phyloP scores from a whole-genome alignment of 1,139 yeast species.

The Taiozyma sp. region DNA sequence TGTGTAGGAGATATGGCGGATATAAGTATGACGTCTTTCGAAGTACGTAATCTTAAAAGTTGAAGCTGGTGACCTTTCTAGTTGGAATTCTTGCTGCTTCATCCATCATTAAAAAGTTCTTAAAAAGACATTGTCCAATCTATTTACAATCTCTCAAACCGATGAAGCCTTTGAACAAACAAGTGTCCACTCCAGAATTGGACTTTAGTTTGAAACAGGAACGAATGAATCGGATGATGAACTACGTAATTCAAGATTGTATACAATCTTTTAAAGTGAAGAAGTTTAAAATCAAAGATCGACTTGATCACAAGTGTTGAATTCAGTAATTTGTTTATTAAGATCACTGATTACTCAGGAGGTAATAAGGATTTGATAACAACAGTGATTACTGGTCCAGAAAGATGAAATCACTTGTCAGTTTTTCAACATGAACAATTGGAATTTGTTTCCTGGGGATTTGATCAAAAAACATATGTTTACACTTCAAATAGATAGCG shows the following conservation, averaged over 20 bases:
- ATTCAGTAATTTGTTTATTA: neutral
- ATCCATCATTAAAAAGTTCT: conserved; percentile 17
- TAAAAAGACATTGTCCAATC: conserved; percentile 9
- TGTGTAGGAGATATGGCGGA: too few species aligned
- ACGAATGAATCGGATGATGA: neutral
- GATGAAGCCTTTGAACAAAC: neutral
- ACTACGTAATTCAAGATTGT: too few species aligned
- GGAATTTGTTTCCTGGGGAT: neutral
- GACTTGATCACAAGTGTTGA: neutral
- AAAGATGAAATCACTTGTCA: neutral
- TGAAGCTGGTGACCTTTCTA: too few species aligned
- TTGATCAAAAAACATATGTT: neutral
- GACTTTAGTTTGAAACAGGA: neutral
- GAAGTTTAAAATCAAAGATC: neutral
- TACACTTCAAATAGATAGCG: too few species aligned
- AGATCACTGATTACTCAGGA: neutral
- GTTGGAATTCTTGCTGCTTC: conserved; percentile 4
- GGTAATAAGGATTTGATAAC: neutral
- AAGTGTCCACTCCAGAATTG: neutral
- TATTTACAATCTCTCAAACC: conserved; percentile 1
- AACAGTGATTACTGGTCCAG: neutral
- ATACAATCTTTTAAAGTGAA: neutral
- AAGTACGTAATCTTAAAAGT: too few species aligned
- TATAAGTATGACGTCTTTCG: too few species aligned
- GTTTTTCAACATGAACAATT: neutral